Evolutionary conservation across 495 filamentous ascomycete species (phyloP).

Genomic region (Tuber umbilicatum): DNA sequence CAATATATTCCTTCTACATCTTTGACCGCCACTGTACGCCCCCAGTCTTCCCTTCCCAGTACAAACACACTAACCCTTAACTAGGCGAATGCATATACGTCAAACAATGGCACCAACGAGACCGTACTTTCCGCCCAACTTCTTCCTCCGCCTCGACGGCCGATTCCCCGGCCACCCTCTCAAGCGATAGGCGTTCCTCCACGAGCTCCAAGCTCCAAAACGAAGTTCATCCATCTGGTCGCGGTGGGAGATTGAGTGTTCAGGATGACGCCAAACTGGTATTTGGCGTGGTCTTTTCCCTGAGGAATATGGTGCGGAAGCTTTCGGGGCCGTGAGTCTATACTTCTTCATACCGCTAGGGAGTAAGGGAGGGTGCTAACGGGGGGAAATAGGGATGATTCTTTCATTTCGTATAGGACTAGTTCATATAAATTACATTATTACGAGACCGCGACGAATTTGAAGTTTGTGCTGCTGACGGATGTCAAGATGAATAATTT

Average conservation of each 20-base stretch:
- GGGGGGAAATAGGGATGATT: slow-evolving; percentile 44
- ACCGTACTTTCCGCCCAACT: slow-evolving; percentile 37
- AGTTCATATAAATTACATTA: slow-evolving; percentile 97
- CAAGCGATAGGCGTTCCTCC: slow-evolving; percentile 37
- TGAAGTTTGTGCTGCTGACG: slow-evolving; percentile 95
- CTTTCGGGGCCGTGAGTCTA: slow-evolving; percentile 55
- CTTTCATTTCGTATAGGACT: slow-evolving; percentile 83
- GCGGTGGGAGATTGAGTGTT: slow-evolving; percentile 53
- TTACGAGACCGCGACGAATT: slow-evolving; percentile 92
- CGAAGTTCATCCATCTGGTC: slow-evolving; percentile 41
- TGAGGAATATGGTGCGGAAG: slow-evolving; percentile 95
- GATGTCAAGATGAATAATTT: slow-evolving; percentile 84
- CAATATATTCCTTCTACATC: slow-evolving; percentile 96
- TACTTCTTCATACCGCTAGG: slow-evolving; percentile 8
- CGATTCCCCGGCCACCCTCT: slow-evolving; percentile 34
- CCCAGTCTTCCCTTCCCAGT: not conserved
- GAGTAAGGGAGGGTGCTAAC: slow-evolving; percentile 14
- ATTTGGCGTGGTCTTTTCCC: slow-evolving; percentile 91
- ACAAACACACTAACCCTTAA: slow-evolving; percentile 17
- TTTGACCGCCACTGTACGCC: slow-evolving; percentile 91
- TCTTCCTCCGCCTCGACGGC: slow-evolving; percentile 42
- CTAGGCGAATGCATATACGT: slow-evolving; percentile 98
- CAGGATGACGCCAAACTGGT: slow-evolving; percentile 93
- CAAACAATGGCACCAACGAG: slow-evolving; percentile 57
- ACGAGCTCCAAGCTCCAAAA: slow-evolving; percentile 42